phyloP scores from a whole-genome alignment of 768 basidiomycete genomes.

The Cystobasidium tubakii region DNA sequence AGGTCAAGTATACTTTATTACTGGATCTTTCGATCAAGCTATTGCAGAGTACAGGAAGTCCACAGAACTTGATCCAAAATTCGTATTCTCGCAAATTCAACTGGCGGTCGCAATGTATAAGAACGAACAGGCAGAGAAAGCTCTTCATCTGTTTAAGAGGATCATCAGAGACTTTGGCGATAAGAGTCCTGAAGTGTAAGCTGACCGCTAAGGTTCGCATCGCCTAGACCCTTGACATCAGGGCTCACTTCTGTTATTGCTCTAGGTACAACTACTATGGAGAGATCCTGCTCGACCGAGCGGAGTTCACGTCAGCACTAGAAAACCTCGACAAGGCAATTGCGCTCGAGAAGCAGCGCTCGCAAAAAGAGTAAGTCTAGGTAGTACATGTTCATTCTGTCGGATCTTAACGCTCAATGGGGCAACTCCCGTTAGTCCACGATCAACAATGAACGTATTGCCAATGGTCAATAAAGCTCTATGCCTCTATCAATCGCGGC shows the following conservation, averaged over 20 bases:
- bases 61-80: slow-evolving; percentile 72
- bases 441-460: slow-evolving; percentile 62
- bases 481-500: slow-evolving; percentile 89
- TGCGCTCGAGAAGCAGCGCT: slow-evolving; percentile 64
- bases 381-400: not conserved
- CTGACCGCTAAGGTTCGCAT: not conserved
- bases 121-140: slow-evolving; percentile 64
- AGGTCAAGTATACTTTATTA: slow-evolving; percentile 95
- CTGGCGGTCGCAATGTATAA: slow-evolving; percentile 97
- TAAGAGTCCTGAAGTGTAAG: slow-evolving; percentile 41
- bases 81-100: slow-evolving; percentile 96
- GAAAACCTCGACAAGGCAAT: slow-evolving; percentile 89
- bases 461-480: slow-evolving; percentile 97
- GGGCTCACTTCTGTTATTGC: too few relatives aligned
- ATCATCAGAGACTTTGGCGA: slow-evolving; percentile 71
- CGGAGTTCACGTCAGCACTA: slow-evolving; percentile 62
- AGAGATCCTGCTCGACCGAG: slow-evolving; percentile 86
- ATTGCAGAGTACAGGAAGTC: slow-evolving; percentile 87
- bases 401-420: not conserved
- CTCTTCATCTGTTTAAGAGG: slow-evolving; percentile 83
- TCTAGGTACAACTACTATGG: slow-evolving; percentile 58
- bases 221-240: too few relatives aligned
- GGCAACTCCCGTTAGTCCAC: not conserved
- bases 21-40: slow-evolving; percentile 77
- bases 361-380: slow-evolving; percentile 55